phyloP scores from a whole-genome alignment of 2,329 filamentous ascomycete genomes.

The Fusarium miscanthi region DNA sequence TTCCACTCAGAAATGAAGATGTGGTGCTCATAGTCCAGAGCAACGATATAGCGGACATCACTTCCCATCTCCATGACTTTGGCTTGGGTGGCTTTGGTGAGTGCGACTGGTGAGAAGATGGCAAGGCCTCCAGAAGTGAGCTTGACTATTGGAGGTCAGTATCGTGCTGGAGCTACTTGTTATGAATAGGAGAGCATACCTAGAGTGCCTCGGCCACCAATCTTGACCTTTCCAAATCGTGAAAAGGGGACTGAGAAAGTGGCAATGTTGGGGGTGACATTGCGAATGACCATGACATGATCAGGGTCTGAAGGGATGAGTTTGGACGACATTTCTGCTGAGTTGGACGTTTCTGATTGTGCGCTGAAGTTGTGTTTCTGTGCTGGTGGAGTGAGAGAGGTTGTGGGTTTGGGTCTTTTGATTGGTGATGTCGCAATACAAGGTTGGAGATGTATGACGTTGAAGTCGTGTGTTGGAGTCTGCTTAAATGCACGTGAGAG shows the following conservation, averaged over 20 bases:
- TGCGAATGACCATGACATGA: constrained; percentile 89
- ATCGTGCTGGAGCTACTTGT: background rate
- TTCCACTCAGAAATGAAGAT: constrained; percentile 92
- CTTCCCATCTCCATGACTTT: constrained; percentile 74
- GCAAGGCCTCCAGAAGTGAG: constrained; percentile 82
- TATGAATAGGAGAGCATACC: constrained; percentile 62
- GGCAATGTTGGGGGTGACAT: constrained; percentile 81
- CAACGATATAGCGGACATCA: constrained; percentile 84
- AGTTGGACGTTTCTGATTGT: constrained; percentile 2
- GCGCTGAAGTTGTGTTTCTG: constrained; percentile 19
- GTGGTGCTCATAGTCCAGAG: constrained; percentile 93
- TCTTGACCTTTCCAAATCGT: constrained; percentile 80
- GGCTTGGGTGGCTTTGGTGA: constrained; percentile 78
- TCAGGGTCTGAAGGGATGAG: constrained; percentile 78
- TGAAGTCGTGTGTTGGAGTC: constrained; percentile 4
- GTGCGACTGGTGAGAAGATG: constrained; percentile 90
- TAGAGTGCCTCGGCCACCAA: constrained; percentile 89
- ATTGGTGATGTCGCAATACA: background rate
- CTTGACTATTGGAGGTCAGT: constrained; percentile 66
- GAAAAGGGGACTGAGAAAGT: constrained; percentile 87
- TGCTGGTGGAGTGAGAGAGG: background rate
- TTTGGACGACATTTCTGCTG: constrained; percentile 66
- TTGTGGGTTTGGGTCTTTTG: background rate
- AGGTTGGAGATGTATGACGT: constrained; percentile 18
- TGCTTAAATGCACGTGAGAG: constrained; percentile 12